Evolutionary conservation across 768 basidiomycete genomes (phyloP).

Genomic region (Suillus alpinus): DNA sequence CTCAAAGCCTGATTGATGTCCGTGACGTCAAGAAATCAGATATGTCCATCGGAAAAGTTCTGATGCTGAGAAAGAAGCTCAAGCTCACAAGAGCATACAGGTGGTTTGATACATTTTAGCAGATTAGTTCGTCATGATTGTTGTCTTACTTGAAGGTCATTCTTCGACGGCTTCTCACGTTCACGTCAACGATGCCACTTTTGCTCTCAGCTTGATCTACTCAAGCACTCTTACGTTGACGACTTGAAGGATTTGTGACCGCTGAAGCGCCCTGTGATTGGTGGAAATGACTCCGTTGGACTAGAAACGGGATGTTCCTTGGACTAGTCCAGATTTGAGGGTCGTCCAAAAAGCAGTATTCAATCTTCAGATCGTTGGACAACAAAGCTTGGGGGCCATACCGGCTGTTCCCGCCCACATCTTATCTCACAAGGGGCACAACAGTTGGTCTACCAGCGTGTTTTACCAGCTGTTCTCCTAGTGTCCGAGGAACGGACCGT

Average conservation of each 20-base stretch:
- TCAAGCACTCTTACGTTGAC: neutral
- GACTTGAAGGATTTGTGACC: neutral
- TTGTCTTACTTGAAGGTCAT: neutral
- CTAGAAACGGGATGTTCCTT: constrained; percentile 1
- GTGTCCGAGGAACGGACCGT: neutral
- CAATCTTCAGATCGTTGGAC: neutral
- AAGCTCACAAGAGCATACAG: neutral
- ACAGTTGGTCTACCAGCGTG: neutral
- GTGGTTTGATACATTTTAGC: neutral
- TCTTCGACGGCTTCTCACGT: neutral
- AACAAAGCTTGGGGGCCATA: neutral
- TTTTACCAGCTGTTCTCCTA: constrained; percentile 1
- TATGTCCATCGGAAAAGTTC: neutral
- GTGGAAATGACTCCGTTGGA: neutral
- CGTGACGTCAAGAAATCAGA: neutral
- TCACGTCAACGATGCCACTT: neutral
- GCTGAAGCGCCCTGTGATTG: neutral
- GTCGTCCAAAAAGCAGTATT: neutral
- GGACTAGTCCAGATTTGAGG: neutral
- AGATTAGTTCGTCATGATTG: neutral
- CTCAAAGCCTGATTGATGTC: neutral
- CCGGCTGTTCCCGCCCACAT: neutral
- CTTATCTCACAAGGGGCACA: neutral
- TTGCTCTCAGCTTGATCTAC: neutral
- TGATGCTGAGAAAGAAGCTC: neutral